Conservation (phyloP, 768 basidiomycete species). For the Trametes cinnabarina region DNA sequence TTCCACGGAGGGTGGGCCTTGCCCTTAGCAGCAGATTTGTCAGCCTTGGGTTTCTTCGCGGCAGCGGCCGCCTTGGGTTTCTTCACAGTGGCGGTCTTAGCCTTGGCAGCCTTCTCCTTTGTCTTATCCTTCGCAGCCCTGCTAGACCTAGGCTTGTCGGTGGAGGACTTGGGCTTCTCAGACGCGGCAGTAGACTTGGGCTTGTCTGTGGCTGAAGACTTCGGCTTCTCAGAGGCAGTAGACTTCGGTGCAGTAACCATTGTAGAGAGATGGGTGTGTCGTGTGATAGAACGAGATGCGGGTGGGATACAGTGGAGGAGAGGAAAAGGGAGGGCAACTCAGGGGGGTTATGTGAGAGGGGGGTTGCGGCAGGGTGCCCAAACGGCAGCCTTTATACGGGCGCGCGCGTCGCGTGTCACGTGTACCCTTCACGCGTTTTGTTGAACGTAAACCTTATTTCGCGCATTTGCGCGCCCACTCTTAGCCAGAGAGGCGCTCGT, state of each 20-base stretch:
- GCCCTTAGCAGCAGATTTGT: conserved; percentile 16
- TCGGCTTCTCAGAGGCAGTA: conserved; percentile 21
- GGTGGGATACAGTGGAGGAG: neutral
- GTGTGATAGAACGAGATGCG: neutral
- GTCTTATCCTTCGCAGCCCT: neutral
- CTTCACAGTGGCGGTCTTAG: conserved; percentile 13
- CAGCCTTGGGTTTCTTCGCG: neutral
- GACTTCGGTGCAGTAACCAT: conserved; percentile 21
- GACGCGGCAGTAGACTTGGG: conserved; percentile 4
- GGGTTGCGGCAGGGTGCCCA: conserved; percentile 2
- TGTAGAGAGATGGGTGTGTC: neutral
- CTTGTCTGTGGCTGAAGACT: conserved; percentile 18
- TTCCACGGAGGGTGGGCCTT: conserved; percentile 37
- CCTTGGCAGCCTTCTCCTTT: conserved; percentile 9
- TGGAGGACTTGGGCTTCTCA: conserved; percentile 17
- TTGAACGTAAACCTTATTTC: conserved; percentile 31
- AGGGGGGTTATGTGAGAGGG: conserved; percentile 9
- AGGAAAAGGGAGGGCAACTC: neutral
- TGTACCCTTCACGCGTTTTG: conserved; percentile 30
- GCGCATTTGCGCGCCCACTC: conserved; percentile 6
- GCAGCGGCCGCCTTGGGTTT: conserved; percentile 16
- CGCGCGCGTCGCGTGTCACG: conserved; percentile 30
- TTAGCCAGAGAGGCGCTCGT: conserved; percentile 5
- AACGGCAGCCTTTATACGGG: conserved; percentile 25
- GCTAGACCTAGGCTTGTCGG: conserved; percentile 6